Evolutionary conservation across 805 yeast genomes (phyloP).

Genomic region (Danielia reshetovae): DNA sequence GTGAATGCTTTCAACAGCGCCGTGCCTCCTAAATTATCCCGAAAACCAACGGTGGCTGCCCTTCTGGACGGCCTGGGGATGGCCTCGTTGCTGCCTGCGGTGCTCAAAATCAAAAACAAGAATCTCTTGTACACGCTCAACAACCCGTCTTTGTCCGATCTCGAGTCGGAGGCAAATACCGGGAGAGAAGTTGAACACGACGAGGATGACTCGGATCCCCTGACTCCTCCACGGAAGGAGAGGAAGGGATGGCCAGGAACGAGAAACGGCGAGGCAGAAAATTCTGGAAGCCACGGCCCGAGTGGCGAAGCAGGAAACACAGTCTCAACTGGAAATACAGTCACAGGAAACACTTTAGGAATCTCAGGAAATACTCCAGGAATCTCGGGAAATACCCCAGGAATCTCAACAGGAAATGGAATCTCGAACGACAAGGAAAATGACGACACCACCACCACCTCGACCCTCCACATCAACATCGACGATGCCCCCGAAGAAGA

Average conservation of each 20-base stretch:
- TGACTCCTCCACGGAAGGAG: no score
- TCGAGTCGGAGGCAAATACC: conserved; percentile 22
- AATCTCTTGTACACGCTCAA: conserved; percentile 34
- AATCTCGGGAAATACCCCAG: no score
- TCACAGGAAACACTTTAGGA: no score
- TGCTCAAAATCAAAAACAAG: conserved; percentile 15
- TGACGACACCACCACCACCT: not conserved
- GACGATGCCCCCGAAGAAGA: conserved; percentile 1
- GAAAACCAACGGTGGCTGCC: conserved; percentile 1
- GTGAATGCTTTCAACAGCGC: conserved; percentile 15
- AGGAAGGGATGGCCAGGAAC: no score
- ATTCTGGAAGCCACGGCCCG: not conserved
- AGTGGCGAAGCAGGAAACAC: not conserved
- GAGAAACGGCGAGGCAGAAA: no score
- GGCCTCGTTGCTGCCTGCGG: conserved; percentile 1
- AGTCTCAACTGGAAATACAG: no score
- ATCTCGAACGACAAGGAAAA: no score
- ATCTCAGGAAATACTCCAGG: no score
- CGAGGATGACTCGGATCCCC: not conserved
- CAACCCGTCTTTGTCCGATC: conserved; percentile 35
- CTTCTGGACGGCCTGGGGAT: not conserved
- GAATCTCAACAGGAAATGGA: no score
- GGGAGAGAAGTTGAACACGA: not conserved
- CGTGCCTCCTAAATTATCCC: conserved; percentile 10
- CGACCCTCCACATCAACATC: conserved; percentile 1